A percentile compares a stretch with the other conserved stretches of the same genome.
phyloP scores from a whole-genome alignment of 2,329 filamentous ascomycete species.

The Aureobasidium sp. region DNA sequence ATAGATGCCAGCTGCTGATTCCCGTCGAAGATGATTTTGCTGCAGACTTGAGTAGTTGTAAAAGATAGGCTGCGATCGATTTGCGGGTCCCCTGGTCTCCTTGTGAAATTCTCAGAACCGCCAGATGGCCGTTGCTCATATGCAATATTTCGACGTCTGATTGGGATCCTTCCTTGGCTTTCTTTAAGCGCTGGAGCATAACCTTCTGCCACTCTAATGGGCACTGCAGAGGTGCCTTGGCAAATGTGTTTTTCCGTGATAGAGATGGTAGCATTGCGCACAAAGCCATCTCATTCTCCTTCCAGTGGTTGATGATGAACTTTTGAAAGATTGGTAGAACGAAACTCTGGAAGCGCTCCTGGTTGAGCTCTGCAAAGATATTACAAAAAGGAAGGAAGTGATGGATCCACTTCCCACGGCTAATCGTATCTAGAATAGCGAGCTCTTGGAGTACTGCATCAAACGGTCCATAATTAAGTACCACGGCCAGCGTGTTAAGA shows the following conservation, averaged over 20 bases:
- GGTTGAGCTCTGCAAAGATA: slow-evolving; percentile 66
- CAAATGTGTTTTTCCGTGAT: slow-evolving; percentile 43
- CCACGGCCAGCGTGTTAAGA: slow-evolving; percentile 50
- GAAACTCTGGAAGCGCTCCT: slow-evolving; percentile 69
- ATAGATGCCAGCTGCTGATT: slow-evolving; percentile 12
- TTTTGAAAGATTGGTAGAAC: slow-evolving; percentile 75
- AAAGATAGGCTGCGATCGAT: slow-evolving; percentile 1
- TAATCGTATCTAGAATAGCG: slow-evolving; percentile 57
- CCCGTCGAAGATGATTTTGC: neutral
- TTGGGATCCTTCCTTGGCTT: neutral
- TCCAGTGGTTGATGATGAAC: slow-evolving; percentile 73
- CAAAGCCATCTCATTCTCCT: slow-evolving; percentile 58
- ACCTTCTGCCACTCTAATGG: slow-evolving; percentile 58
- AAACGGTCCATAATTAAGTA: slow-evolving; percentile 70
- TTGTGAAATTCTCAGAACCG: slow-evolving; percentile 8
- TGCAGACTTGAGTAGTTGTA: neutral
- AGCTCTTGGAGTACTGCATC: slow-evolving; percentile 69
- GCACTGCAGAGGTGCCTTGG: slow-evolving; percentile 38
- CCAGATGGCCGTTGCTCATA: slow-evolving; percentile 14
- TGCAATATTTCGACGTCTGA: neutral
- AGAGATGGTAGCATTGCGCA: slow-evolving; percentile 63
- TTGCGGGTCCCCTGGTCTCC: slow-evolving; percentile 10
- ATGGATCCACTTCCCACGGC: slow-evolving; percentile 56
- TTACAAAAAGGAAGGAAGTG: slow-evolving; percentile 84
- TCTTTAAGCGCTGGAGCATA: slow-evolving; percentile 17